Evolutionary conservation across 2,329 filamentous ascomycete genomes (phyloP).

Genomic region (Dactylonectria macrodidyma): DNA sequence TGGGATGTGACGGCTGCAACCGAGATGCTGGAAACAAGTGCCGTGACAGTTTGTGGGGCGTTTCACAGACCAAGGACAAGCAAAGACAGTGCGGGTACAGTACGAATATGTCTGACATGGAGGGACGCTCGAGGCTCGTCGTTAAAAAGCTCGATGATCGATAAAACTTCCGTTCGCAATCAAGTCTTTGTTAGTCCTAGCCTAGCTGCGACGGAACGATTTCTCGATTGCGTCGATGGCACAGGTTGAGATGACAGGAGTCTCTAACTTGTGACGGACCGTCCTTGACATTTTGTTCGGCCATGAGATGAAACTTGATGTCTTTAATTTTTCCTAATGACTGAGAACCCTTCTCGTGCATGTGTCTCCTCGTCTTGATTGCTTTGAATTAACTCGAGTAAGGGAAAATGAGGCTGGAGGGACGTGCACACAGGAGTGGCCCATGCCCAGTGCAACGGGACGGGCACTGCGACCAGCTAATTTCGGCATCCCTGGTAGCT

Average conservation of each 20-base stretch:
- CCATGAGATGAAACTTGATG: background rate
- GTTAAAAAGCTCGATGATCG: background rate
- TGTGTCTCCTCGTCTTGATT: background rate
- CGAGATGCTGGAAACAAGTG: slow-evolving; percentile 46
- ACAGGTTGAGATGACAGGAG: slow-evolving; percentile 1
- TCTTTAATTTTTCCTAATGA: background rate
- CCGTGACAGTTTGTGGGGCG: slow-evolving; percentile 40
- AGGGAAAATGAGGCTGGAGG: slow-evolving; percentile 23
- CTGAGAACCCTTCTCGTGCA: background rate
- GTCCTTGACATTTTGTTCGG: background rate
- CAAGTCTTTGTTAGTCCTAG: slow-evolving; percentile 5
- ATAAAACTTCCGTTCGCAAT: slow-evolving; percentile 25
- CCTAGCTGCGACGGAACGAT: slow-evolving; percentile 3
- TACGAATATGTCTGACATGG: slow-evolving; percentile 30
- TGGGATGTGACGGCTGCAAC: slow-evolving; percentile 35
- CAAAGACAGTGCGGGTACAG: slow-evolving; percentile 39
- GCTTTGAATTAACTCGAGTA: background rate
- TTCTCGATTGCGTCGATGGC: background rate
- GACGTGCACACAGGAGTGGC: slow-evolving; percentile 34
- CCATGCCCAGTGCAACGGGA: slow-evolving; percentile 48
- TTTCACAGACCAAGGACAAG: slow-evolving; percentile 26
- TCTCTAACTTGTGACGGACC: background rate
- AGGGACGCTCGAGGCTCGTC: slow-evolving; percentile 10
- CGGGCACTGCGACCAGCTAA: slow-evolving; percentile 43
- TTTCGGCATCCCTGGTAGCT: slow-evolving; percentile 44